Base-by-base conservation (phyloP, 495 filamentous ascomycete genomes). In the Astrocystis sublimbata region DNA sequence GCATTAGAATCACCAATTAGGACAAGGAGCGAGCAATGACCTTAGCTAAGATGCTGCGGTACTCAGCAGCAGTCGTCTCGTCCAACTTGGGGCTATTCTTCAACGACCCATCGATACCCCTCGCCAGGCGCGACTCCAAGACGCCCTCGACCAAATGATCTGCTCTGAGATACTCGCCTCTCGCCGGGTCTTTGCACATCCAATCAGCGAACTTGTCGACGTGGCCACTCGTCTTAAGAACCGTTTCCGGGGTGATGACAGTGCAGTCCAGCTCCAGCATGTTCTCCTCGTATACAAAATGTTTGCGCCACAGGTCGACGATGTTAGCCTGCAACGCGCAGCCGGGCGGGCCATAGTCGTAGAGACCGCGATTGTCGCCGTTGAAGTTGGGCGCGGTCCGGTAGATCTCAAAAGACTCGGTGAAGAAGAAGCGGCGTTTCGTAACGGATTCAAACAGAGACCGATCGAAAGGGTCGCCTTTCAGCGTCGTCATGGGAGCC, bases 201-300 rank as follows among this genome's bases (percentile, higher is more conserved):
- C 91, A 98, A 74, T 98, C 94, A 63, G 92, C 89, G 73, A 98
- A 98, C 75, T 96, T 96, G 65, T 97, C 94, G 53, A 98, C 94
- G 76, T 98, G 94, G 60, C 94, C 94, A 72, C 88, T 92, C 31
- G 94, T 98, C 84, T 97, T 96, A 41, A 98, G 82, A 9, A 98
- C 90, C 36, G 93, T 89, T 60, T 92, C 82, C 19, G 94, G 94
- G 58, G 91, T 94, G 65, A 94, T 73, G 75, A 89, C 90, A 12
- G 87, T 90, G 73, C 89, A 92, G 75, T 94, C 91, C 41, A 94
- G 84, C 77, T 94, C 91, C 38, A 94, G 79, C 90, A 94, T 93
- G 75, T 93, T 88, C 76, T 94, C 91, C 81, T 94, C 91, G 24
- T 89, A 80, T 38, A 94, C 85, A 67, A 94, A 94, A 73, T 94